A percentile compares a stretch with the other conserved stretches of the same genome.
These are phyloP conservation scores for Phylloporus arenicola DNA, from an alignment of 768 basidiomycete species.

Conservation along the genomic window DNA sequence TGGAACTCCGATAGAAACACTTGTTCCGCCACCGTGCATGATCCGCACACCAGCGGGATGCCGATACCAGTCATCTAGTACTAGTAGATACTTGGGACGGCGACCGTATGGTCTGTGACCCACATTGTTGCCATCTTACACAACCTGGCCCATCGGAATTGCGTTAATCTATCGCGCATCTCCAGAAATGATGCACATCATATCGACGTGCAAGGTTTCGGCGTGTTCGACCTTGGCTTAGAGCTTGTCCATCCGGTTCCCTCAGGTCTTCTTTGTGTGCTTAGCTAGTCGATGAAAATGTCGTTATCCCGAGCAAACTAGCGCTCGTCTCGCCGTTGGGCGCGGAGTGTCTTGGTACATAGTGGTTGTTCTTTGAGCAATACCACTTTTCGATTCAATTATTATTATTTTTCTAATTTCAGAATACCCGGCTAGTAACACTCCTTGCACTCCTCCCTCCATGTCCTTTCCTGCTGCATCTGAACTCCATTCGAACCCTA, in stretches of 20 bases:
- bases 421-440: slow-evolving; percentile 23
- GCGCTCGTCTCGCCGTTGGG: not conserved
- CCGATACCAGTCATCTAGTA: slow-evolving; percentile 6
- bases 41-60: slow-evolving; percentile 20
- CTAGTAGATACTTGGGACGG: not conserved
- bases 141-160: not conserved
- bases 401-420: slow-evolving; percentile 29
- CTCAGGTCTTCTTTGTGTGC: not conserved
- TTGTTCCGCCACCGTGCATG: slow-evolving; percentile 4
- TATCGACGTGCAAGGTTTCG: not conserved
- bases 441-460: slow-evolving; percentile 26
- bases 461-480: slow-evolving; percentile 15
- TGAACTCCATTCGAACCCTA: slow-evolving; percentile 7
- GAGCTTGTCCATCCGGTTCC: not conserved
- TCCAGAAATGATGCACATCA: too few species aligned
- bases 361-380: slow-evolving; percentile 1
- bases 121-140: not conserved
- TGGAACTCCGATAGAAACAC: slow-evolving; percentile 18
- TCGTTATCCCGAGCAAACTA: not conserved
- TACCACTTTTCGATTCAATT: slow-evolving; percentile 23
- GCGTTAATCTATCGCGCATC: not conserved
- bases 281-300: not conserved
- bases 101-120: not conserved
- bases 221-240: not conserved
- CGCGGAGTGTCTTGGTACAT: not conserved